Base-by-base conservation (phyloP, 2,329 filamentous ascomycete species). In the Fonsecaea erecta region DNA sequence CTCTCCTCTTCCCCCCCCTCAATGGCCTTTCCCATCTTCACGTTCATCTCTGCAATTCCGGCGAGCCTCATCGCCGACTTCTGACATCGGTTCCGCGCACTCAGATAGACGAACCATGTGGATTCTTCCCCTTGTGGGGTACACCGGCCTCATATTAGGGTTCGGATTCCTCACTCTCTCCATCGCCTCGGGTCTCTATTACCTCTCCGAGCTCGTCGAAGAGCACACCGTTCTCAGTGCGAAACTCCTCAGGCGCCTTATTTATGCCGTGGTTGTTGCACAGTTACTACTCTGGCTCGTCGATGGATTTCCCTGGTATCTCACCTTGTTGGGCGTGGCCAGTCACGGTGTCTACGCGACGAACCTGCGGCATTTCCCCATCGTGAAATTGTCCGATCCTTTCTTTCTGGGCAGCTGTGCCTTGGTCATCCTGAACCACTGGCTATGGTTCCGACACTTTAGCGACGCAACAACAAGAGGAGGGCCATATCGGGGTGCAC, bases 161-260 rank as follows among this genome's bases (percentile, higher is more conserved):
- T 99, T 99, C 82, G 88, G 87, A 74, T 98, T 99, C 80, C 83
- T 99, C 71, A 98, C 95, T 21, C 84, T 99, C 67, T 93, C 94
- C 63, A 98, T 99, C 92, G 95, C 95, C 43, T 97, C 93, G n/a
- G 95, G 95, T 40, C 88, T 99, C 28, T 99, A 99, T 82, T 99
- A 99, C 78, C 89, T 99, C 60, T 97, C 94, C 26, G 95, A 99
- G 78, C 88, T 98, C 14, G 95, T 99, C 67, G 95, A 99, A 80
- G 95, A 99, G 78, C 94, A 99, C 76, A 97, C 94, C 3, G 94
- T 98, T 11, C 80, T 96, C 68, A 91, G 93, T 12, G 96, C 96
- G 76, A 91, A 90, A 63, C 82, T 97, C n/a, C 84, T 99, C 59
- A 90, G 86, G 35, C 88, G 87, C 48, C 83, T 98, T 62, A 97